These are phyloP conservation scores for Diatrype stigma DNA, from an alignment of 2,329 filamentous ascomycete species.

Conservation along the genomic window DNA sequence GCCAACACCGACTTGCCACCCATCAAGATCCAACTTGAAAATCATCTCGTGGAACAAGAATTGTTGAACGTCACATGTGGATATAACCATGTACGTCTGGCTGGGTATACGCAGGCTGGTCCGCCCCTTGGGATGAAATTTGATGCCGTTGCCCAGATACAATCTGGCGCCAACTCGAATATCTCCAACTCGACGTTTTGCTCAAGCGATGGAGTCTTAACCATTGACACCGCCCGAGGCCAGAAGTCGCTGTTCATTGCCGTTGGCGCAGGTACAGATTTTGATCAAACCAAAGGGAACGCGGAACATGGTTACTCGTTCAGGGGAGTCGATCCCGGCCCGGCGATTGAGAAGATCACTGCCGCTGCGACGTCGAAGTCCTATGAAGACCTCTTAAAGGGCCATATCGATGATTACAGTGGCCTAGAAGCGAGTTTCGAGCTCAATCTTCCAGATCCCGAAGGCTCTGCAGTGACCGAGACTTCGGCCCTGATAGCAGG, in stretches of 20 bases:
- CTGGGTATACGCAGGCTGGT: conserved; percentile 34
- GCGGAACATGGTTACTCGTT: conserved; percentile 41
- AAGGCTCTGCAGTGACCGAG: conserved; percentile 34
- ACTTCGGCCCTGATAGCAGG: conserved; percentile 29
- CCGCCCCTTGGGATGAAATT: conserved; percentile 41
- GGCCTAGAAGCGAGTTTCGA: conserved; percentile 35
- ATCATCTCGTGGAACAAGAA: conserved; percentile 29
- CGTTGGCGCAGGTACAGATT: conserved; percentile 44
- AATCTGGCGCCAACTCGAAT: conserved; percentile 12
- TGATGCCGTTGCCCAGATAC: conserved; percentile 31
- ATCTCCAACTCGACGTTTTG: conserved; percentile 9
- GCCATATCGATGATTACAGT: conserved; percentile 39
- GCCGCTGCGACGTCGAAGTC: conserved; percentile 29
- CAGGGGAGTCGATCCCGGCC: conserved; percentile 40
- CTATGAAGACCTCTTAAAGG: conserved; percentile 24
- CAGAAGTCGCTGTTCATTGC: conserved; percentile 33
- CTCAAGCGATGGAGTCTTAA: conserved; percentile 20
- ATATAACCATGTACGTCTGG: conserved; percentile 25
- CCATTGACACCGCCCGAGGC: conserved; percentile 19
- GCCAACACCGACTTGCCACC: conserved; percentile 29
- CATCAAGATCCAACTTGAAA: conserved; percentile 38
- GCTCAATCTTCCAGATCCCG: conserved; percentile 41
- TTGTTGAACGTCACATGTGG: conserved; percentile 30
- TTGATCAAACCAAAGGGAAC: conserved; percentile 46
- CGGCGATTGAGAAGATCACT: conserved; percentile 31